A percentile compares a stretch with the other conserved stretches of the same genome.
These are phyloP conservation scores for Tetradesmus obliquus DNA, from an alignment of 139 green algal genomes.

Conservation along the genomic window DNA sequence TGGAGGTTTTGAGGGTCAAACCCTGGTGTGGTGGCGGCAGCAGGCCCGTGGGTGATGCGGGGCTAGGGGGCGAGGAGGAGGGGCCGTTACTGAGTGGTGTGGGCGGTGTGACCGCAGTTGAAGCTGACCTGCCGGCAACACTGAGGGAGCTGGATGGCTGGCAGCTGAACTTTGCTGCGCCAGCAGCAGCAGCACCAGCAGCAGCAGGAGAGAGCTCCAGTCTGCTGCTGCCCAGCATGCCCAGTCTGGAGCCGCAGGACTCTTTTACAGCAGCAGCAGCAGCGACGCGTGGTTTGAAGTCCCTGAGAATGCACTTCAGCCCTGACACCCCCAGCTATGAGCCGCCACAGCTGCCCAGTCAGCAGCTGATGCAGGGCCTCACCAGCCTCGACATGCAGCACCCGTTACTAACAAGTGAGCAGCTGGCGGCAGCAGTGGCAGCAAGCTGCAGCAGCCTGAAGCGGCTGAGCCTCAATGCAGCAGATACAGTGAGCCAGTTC, in stretches of 20 bases:
- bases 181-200: background rate
- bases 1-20: background rate
- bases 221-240: background rate
- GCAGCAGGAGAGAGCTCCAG: background rate
- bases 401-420: background rate
- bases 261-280: background rate
- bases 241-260: background rate
- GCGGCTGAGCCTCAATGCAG: background rate
- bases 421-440: conserved; percentile 3
- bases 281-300: background rate
- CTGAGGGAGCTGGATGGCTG: background rate
- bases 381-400: conserved; percentile 16
- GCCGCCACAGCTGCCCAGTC: conserved; percentile 1
- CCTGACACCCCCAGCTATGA: background rate
- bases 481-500: background rate
- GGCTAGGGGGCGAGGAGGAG: background rate
- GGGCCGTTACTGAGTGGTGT: background rate
- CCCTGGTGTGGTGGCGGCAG: background rate
- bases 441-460: conserved; percentile 17
- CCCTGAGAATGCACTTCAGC: conserved; percentile 11
- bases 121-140: background rate
- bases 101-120: background rate
- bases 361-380: background rate
- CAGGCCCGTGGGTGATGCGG: background rate
- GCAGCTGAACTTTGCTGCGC: background rate